phyloP scores from a whole-genome alignment of 2,329 filamentous ascomycete species.

The Emergomyces orientalis region DNA sequence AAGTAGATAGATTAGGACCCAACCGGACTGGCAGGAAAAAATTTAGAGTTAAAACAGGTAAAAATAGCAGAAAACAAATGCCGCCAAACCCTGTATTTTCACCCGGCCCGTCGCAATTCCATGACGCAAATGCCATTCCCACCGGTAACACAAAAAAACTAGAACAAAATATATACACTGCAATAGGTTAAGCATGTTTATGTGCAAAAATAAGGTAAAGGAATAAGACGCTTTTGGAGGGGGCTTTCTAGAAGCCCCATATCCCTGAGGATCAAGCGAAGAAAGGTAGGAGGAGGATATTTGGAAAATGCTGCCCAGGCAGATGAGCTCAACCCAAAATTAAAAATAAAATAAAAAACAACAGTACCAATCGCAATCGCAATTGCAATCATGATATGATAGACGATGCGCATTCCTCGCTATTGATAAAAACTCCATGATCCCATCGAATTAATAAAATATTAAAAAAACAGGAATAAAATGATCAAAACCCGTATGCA shows the following conservation, averaged over 20 bases:
- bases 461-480: not conserved
- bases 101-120: not conserved
- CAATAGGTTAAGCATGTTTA: not conserved
- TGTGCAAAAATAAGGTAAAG: not conserved
- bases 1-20: not conserved
- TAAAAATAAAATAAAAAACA: not conserved
- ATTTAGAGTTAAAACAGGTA: not conserved
- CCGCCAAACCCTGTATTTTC: not conserved
- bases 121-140: not conserved
- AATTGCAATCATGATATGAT: not conserved
- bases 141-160: not conserved
- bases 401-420: not conserved
- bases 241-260: not conserved
- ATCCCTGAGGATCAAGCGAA: not conserved
- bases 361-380: not conserved
- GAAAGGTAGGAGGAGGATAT: not conserved
- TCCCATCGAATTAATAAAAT: not conserved
- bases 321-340: not conserved
- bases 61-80: not conserved
- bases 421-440: not conserved
- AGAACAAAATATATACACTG: conserved; percentile 1
- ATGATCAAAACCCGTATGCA: not conserved
- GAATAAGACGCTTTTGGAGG: not conserved
- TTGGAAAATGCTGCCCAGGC: not conserved
- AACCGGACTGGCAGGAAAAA: not conserved